Evolutionary conservation across 176 grass and related monocot species (phyloP), one percentile per base, ranked within the genome.

Genomic region (Bothriochloa decipiens): DNA sequence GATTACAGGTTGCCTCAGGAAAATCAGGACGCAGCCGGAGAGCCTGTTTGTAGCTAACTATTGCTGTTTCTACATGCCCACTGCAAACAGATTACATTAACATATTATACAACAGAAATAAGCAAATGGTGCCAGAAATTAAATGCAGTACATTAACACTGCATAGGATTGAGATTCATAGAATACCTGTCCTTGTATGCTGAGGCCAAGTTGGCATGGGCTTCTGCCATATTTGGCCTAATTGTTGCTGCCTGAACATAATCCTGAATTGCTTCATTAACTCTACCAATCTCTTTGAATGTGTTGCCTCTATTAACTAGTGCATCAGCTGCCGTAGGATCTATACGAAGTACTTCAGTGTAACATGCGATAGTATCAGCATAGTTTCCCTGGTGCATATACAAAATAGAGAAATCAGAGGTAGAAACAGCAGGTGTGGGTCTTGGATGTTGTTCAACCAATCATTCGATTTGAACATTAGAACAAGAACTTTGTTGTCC

Each of bases 241-340:
- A 94, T 91, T 23, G 68, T 83, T 69, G 85, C 94, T 22, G 91
- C 94, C 47, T 90, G 85, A 57, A 97, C 75, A 60, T 97, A 97
- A 90, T 97, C 94, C 83, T 97, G 94, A 87, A 94, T 94, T 81
- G 94, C 94, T 79, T 97, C 94, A 20, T 75, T 94, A 67, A 97
- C 86, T 82, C 94, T 85, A 62, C 91, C 91, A 70, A 97, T 93
- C 80, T 97, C 94, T 77, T 97, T 97, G 73, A 97, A 97, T 15
- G 91, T 94, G n/a, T 97, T 97, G 42, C 94, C 94, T 68, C 94
- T 92, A 86, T 97, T 97, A 70, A 97, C 94, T 36, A 97, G 77
- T 23, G 89, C 94, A 90, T 97, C 94, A 69, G 91, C 94, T 42
- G 94, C 94, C 8, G 36, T 72, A 46, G 94, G 94, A 88, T 97